Base-by-base conservation (phyloP, 495 filamentous ascomycete species). In the Aspergillus baeticus region DNA sequence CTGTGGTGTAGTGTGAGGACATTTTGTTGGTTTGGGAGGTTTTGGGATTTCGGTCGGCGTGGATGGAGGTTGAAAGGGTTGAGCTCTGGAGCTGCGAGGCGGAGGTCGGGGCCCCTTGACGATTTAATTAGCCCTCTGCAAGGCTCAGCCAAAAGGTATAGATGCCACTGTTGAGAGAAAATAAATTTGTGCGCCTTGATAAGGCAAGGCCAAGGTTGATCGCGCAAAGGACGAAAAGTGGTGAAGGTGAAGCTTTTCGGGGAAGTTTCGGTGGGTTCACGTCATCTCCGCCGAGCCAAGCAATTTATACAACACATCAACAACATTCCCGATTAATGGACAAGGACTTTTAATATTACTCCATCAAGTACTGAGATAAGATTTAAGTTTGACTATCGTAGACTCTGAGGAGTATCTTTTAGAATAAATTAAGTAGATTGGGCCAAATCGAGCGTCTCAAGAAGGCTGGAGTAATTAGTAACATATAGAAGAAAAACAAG, bases 1-100 rank as follows among this genome's bases (percentile, higher is more conserved):
- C 94, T 69, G 94, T 89, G 65, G 92, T 92, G 80, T 98, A 98
- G 60, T 90, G 82, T 43, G 89, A 71, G 34, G 89, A 90, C 93
- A 98, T 98, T 59, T 45, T 73, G 75, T 33, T 26, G 20, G 2
- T 11, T 26, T 31, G 8, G 23, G 10, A 22, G 37, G 35, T 54
- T 34, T 36, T 14, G 10, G 26, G 6, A 5, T 8, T 6, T 29
- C 18, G 22, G 48, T 14, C 4, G 4, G 10, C 18, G 14, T 37
- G 8, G 17, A 22, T 6, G 36, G 34, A 38, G 36, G 20, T 21
- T 46, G 43, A 18, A 13, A 21, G 15, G 43, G 23, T 23, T 6
- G 37, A 8, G 51, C 17, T 21, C 17, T 23, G 17, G 29, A 31
- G 29, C 41, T 38, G 38, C 5, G 31, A 34, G 38, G 10, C n/a